phyloP scores from a whole-genome alignment of 202 grass and related monocot genomes.

The Elaeis oleifera region DNA sequence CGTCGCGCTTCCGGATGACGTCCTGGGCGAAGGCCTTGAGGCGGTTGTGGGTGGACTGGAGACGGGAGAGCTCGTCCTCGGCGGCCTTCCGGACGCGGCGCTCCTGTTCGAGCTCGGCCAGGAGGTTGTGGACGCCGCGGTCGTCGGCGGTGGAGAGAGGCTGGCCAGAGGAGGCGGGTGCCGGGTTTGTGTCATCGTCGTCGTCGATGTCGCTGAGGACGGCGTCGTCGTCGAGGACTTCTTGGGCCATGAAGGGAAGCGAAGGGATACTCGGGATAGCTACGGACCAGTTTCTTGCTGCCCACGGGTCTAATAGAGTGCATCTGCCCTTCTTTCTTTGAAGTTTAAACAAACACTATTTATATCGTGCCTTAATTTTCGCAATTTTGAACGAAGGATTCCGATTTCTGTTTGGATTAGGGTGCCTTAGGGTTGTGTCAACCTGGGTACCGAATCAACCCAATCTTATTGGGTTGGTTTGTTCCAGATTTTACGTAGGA shows the following conservation, averaged over 20 bases:
- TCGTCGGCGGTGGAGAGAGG: constrained; percentile 13
- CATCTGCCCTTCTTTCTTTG: no score
- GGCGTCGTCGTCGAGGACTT: constrained; percentile 34
- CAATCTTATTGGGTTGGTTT: no score
- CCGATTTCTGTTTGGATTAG: no score
- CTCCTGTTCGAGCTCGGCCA: constrained; percentile 64
- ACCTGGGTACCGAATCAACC: no score
- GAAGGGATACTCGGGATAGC: no score
- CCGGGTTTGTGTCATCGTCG: constrained; percentile 16
- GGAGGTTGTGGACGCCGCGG: constrained; percentile 45
- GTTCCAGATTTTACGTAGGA: no score
- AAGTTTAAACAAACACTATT: no score
- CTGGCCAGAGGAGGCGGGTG: neutral
- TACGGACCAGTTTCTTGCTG: no score
- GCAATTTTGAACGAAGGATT: no score
- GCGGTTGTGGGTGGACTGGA: constrained; percentile 3
- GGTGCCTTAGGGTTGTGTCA: no score
- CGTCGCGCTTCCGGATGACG: constrained; percentile 31
- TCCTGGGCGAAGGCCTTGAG: constrained; percentile 21
- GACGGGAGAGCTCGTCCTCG: constrained; percentile 12
- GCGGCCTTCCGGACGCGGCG: constrained; percentile 44
- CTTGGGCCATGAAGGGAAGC: constrained; percentile 51
- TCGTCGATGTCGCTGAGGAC: constrained; percentile 88
- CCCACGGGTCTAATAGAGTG: no score
- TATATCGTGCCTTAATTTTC: no score